Percentiles rank a stretch among this genome's conserved stretches.
These are phyloP conservation scores for Trebouxiophyceae sp. DNA, from an alignment of 163 green algal genomes.

Conservation along the genomic window DNA sequence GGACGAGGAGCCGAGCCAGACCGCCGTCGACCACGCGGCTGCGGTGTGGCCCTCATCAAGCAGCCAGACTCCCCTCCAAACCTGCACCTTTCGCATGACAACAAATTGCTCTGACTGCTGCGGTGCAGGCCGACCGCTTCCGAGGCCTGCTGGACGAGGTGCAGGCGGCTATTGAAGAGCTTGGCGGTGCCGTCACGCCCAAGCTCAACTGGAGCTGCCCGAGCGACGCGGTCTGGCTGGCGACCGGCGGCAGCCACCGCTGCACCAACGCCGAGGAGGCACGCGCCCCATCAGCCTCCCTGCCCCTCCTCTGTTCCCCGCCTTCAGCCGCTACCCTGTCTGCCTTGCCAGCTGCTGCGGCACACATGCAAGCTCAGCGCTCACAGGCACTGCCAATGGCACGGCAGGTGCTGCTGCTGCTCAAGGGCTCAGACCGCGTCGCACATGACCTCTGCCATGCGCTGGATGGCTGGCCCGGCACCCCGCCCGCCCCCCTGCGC, in stretches of 20 bases:
- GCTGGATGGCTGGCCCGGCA: slow-evolving; percentile 16
- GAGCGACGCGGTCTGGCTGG: slow-evolving; percentile 85
- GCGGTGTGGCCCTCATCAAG: background rate
- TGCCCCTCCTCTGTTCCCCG: no score
- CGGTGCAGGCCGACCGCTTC: slow-evolving; percentile 30
- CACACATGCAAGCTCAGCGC: background rate
- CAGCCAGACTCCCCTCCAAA: background rate
- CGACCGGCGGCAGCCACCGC: slow-evolving; percentile 29
- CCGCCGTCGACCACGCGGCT: no score
- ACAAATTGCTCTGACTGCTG: background rate
- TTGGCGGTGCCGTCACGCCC: slow-evolving; percentile 76
- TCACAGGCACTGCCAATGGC: background rate
- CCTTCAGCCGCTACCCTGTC: background rate
- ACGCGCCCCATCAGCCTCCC: no score
- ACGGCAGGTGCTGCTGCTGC: slow-evolving; percentile 76
- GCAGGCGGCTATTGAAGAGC: slow-evolving; percentile 39
- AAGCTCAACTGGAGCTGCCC: slow-evolving; percentile 92
- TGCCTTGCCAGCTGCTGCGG: background rate
- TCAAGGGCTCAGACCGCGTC: slow-evolving; percentile 85
- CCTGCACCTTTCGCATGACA: background rate
- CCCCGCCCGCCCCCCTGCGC: background rate
- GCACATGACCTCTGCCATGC: slow-evolving; percentile 71
- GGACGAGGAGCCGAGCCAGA: slow-evolving; percentile 2
- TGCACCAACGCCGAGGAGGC: slow-evolving; percentile 76
- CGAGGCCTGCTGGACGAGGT: slow-evolving; percentile 32